Evolutionary conservation across 352 stramenopile genomes (phyloP), one percentile per base, ranked within the genome.

Genomic region (Globisporangium paddicum): DNA sequence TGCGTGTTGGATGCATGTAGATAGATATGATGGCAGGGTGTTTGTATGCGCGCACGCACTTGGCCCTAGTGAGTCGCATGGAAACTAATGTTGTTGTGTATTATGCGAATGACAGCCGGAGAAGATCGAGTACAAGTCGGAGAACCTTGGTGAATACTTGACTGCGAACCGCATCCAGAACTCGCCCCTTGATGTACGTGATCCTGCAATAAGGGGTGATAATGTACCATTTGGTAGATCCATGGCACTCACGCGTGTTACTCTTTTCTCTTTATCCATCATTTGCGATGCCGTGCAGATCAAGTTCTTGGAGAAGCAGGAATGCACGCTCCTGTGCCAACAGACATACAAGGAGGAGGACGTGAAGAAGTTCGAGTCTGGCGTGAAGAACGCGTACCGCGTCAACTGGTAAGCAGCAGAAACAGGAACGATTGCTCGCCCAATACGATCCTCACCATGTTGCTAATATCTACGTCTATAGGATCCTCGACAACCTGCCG

Each of bases 101-200:
- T 48, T 34, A 9, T 48, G 21, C 62, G n/a, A 35, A 21, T 26
- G 18, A 18, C 61, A 90, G 73, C 92, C 95, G 0, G 68, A 89
- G 49, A 83, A 91, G 54, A 93, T 95, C 23, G 88, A 98, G 74
- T 97, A 98, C 81, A 97, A 98, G 45, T 97, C 92, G 52, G 97
- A 99, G 74, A 99, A 99, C 70, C 75, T 99, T 49, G 98, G 98
- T 50, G 97, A 99, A 76, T 98, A 99, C 63, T 77, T 99, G 47
- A 96, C 90, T 30, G 97, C 97, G 19, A 98, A 99, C 70, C 92
- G 96, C 55, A 99, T 99, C 64, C 94, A 99, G 77, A 99, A 97
- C 72, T 99, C 96, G 16, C 89, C 95, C 28, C 99, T 99, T 71
- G 76, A 96, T 32, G 76, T 86, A 49, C 38, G 58, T 47, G 14